Evolutionary conservation across 2,329 filamentous ascomycete species (phyloP).

Genomic region (Phialophora tarda): DNA sequence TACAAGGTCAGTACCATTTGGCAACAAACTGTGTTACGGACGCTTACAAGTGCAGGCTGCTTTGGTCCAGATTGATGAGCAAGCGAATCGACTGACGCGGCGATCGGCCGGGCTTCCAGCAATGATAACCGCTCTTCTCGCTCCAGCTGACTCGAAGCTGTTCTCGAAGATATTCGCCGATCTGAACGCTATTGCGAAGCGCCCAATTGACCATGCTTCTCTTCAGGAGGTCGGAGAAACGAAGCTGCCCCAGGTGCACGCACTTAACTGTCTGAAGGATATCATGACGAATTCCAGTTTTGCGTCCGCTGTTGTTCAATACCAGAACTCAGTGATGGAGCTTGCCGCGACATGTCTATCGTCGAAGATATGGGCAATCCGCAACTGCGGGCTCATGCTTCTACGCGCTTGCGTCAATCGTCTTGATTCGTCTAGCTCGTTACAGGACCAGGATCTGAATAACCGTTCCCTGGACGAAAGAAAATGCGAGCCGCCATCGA

Average conservation of each 20-base stretch:
- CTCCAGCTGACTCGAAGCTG: slow-evolving; percentile 64
- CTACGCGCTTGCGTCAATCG: slow-evolving; percentile 70
- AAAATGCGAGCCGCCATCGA: slow-evolving; percentile 3
- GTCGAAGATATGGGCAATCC: slow-evolving; percentile 88
- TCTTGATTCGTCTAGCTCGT: slow-evolving; percentile 42
- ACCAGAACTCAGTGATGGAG: slow-evolving; percentile 74
- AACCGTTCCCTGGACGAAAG: background rate
- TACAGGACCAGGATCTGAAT: background rate
- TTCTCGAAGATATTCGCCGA: slow-evolving; percentile 68
- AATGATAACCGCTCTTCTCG: slow-evolving; percentile 79
- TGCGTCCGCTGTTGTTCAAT: slow-evolving; percentile 72
- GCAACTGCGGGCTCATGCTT: slow-evolving; percentile 89
- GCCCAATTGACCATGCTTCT: slow-evolving; percentile 24
- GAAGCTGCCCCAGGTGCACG: slow-evolving; percentile 86
- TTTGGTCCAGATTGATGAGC: slow-evolving; percentile 71
- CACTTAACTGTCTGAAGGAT: slow-evolving; percentile 90
- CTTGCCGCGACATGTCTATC: slow-evolving; percentile 81
- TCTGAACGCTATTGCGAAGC: slow-evolving; percentile 29
- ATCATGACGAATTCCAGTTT: slow-evolving; percentile 85
- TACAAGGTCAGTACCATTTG: slow-evolving; percentile 63
- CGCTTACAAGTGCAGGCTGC: slow-evolving; percentile 57
- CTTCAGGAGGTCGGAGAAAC: slow-evolving; percentile 50
- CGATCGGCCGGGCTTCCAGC: slow-evolving; percentile 91
- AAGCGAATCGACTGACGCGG: slow-evolving; percentile 79
- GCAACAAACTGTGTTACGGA: background rate